These are phyloP conservation scores for Pilaira anomala DNA, from an alignment of 192 early-diverging fungal genomes.

Conservation along the genomic window DNA sequence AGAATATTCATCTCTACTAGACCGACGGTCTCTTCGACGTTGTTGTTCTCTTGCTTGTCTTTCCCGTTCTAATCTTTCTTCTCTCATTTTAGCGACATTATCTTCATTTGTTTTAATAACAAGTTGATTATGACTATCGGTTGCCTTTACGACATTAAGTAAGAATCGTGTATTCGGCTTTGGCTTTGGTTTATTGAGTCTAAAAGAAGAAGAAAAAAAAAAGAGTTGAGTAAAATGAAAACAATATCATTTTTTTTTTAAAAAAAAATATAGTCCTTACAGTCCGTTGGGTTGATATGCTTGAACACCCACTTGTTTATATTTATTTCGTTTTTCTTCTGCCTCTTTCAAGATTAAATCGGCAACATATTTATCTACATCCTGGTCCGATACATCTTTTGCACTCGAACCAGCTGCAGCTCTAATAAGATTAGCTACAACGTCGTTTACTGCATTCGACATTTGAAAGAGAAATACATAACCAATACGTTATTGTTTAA, in stretches of 20 bases:
- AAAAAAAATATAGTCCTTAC: neutral
- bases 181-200: conserved; percentile 8
- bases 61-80: conserved; percentile 15
- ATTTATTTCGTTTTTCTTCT: conserved; percentile 32
- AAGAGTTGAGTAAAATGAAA: too few relatives aligned
- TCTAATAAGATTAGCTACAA: conserved; percentile 43
- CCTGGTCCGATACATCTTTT: conserved; percentile 36
- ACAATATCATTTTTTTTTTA: too few relatives aligned
- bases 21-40: neutral
- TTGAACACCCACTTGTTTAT: conserved; percentile 37
- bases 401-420: conserved; percentile 47
- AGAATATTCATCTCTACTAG: neutral
- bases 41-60: neutral
- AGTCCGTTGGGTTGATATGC: conserved; percentile 34
- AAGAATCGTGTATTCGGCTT: conserved; percentile 61
- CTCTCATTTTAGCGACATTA: conserved; percentile 32
- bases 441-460: neutral
- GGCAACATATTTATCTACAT: conserved; percentile 55
- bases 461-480: neutral
- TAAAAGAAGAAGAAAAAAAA: neutral
- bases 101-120: conserved; percentile 47
- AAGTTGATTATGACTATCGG: conserved; percentile 52
- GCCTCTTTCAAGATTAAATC: conserved; percentile 51
- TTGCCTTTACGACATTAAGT: conserved; percentile 51
- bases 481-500: too few relatives aligned